phyloP scores from a whole-genome alignment of 176 grass and related monocot genomes.

The Musa acuminata region DNA sequence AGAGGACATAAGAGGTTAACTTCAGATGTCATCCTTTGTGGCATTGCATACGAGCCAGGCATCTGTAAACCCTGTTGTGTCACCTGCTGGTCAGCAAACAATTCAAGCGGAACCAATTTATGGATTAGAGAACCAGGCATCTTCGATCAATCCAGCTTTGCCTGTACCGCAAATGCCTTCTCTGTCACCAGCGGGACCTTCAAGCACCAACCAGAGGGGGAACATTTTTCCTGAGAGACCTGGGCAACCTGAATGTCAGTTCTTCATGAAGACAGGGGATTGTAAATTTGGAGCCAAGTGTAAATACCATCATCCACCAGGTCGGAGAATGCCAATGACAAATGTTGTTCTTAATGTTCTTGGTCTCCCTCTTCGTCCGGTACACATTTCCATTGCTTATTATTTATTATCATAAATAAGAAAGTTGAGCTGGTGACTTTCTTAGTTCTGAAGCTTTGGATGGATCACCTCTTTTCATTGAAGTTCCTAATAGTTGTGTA shows the following conservation, averaged over 20 bases:
- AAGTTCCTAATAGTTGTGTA: neutral
- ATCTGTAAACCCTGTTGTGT: conserved; percentile 20
- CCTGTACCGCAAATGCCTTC: conserved; percentile 12
- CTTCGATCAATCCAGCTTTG: conserved; percentile 9
- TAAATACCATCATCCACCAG: conserved; percentile 37
- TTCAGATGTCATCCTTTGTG: conserved; percentile 1
- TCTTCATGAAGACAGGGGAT: conserved; percentile 42
- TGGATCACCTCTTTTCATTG: neutral
- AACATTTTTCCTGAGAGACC: conserved; percentile 31
- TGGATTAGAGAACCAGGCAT: conserved; percentile 20
- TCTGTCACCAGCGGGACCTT: conserved; percentile 19
- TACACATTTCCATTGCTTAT: conserved; percentile 16
- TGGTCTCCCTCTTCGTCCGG: conserved; percentile 43
- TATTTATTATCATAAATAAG: neutral
- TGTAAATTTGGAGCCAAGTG: conserved; percentile 40
- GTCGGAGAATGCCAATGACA: conserved; percentile 22
- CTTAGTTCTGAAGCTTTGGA: neutral
- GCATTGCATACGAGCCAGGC: conserved; percentile 17
- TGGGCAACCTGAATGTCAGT: conserved; percentile 32
- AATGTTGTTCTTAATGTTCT: conserved; percentile 32
- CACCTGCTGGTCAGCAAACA: conserved; percentile 27
- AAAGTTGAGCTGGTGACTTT: neutral
- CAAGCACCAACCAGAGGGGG: conserved; percentile 10
- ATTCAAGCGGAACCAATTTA: conserved; percentile 29
- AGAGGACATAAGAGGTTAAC: neutral